phyloP scores from a whole-genome alignment of 306 rosid genomes.

The apple (Malus domestica) region DNA sequence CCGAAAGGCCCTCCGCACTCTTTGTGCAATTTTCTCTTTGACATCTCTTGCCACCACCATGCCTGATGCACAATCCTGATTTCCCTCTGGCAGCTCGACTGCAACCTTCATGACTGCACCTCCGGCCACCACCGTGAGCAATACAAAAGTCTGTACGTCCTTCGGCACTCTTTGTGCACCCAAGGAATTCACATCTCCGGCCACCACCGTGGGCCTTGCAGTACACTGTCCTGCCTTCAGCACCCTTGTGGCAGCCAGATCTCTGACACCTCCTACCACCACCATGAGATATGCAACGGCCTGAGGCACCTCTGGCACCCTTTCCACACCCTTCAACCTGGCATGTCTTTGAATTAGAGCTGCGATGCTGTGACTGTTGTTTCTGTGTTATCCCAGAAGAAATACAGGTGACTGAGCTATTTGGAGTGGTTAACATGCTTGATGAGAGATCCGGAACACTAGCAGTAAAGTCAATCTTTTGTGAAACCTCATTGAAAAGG shows the following conservation, averaged over 20 bases:
- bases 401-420: constrained; percentile 73
- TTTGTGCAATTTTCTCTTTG: constrained; percentile 81
- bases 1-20: constrained; percentile 94
- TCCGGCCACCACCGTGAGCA: constrained; percentile 95
- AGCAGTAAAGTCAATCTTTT: constrained; percentile 34
- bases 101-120: constrained; percentile 77
- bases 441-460: constrained; percentile 44
- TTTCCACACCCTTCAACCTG: constrained; percentile 89
- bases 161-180: constrained; percentile 98
- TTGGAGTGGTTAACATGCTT: constrained; percentile 38
- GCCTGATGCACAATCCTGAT: constrained; percentile 89
- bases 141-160: constrained; percentile 92
- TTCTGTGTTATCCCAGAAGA: constrained; percentile 64
- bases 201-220: constrained; percentile 99
- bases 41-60: constrained; percentile 96
- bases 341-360: constrained; percentile 59
- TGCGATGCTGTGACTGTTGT: constrained; percentile 42
- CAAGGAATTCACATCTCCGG: constrained; percentile 83
- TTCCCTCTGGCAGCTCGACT: constrained; percentile 92
- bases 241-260: constrained; percentile 91
- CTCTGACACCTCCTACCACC: constrained; percentile 94
- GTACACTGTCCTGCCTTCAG: constrained; percentile 91
- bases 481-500: constrained; percentile 35
- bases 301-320: constrained; percentile 97
- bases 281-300: constrained; percentile 91